Evolutionary conservation across 2,329 filamentous ascomycete species (phyloP), one percentile per base, ranked within the genome.

Genomic region (Diaporthe batatas): DNA sequence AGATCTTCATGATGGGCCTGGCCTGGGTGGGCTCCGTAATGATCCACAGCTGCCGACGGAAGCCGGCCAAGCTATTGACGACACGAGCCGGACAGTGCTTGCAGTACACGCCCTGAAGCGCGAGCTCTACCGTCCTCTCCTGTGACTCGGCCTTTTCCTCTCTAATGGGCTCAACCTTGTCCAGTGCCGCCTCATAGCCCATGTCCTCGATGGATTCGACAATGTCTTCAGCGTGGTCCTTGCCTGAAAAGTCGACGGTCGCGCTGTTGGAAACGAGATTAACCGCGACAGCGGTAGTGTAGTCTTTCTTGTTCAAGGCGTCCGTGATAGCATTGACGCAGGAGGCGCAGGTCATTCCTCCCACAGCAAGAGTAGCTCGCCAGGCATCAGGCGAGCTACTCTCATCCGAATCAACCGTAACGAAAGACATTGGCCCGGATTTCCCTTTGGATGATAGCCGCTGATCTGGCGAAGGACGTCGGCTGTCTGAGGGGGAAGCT

Each of bases 51-150:
- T 82, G 78, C 8, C 83, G 83, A 11, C 84, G 83, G 76, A 92
- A 89, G 2, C 86, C 84, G 6, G 83, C 83, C 18, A 94, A 81
- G 3, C 85, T 88, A 47, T 84, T 84, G 23, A 84, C 79, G 39
- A 94, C 87, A 36, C 89, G 85, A 6, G 85, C 83, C 0, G 92
- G 91, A 76, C 93, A 95, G 77, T 93, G 90, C 18, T 88, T 85
- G 81, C 93, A 95, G 81, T 93, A 94, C 83, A 95, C 91, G 64
- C 93, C 93, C 65, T 92, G 87, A 64, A 96, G 84, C 51, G 82
- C 82, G 72, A 95, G 90, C 71, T 91, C 88, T 2, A 94, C 86
- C 0, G 89, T 90, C 59, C 93, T 85, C 67, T 85, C 80, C 59
- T 82, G 77, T 12, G 70, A 70, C 36, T 77, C 74, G 6, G 76